Conservation (phyloP, 257 asterid species). For the Vinca minor region DNA sequence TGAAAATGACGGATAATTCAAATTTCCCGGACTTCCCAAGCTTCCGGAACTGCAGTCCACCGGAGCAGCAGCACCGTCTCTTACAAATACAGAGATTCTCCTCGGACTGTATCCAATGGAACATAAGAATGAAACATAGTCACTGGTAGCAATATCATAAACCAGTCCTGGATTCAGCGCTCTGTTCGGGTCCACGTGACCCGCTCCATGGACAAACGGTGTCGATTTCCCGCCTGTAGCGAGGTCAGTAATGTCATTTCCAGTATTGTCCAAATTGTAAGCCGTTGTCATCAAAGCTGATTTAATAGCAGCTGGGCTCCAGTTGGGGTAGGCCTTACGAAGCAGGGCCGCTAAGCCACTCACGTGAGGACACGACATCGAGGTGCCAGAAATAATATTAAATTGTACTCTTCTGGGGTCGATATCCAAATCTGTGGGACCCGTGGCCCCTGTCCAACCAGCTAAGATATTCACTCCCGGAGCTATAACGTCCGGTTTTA, state of each 20-base stretch:
- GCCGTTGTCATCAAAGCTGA: conserved; percentile 88
- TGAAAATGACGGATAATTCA: conserved; percentile 86
- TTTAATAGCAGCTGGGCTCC: conserved; percentile 83
- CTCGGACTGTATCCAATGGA: conserved; percentile 46
- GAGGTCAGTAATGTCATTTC: conserved; percentile 54
- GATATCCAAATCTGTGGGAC: conserved; percentile 66
- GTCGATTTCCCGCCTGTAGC: conserved; percentile 61
- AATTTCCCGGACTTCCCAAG: conserved; percentile 51
- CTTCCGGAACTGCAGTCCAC: conserved; percentile 45
- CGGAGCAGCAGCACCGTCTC: conserved; percentile 20
- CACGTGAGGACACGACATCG: conserved; percentile 96
- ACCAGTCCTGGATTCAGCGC: conserved; percentile 79
- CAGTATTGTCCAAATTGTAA: conserved; percentile 54
- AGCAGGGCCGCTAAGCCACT: conserved; percentile 86
- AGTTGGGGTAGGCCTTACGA: conserved; percentile 49
- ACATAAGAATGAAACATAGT: conserved; percentile 68
- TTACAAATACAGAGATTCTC: conserved; percentile 39
- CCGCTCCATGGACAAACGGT: conserved; percentile 66
- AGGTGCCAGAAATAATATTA: conserved; percentile 81
- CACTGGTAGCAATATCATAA: conserved; percentile 39
- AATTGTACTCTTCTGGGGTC: conserved; percentile 73
- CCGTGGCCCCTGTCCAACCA: conserved; percentile 65
- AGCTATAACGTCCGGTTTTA: conserved; percentile 85
- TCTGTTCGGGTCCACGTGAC: conserved; percentile 82
- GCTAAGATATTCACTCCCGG: conserved; percentile 95